Conservation (phyloP, 345 rosid genomes). For the Turnera subulata region DNA sequence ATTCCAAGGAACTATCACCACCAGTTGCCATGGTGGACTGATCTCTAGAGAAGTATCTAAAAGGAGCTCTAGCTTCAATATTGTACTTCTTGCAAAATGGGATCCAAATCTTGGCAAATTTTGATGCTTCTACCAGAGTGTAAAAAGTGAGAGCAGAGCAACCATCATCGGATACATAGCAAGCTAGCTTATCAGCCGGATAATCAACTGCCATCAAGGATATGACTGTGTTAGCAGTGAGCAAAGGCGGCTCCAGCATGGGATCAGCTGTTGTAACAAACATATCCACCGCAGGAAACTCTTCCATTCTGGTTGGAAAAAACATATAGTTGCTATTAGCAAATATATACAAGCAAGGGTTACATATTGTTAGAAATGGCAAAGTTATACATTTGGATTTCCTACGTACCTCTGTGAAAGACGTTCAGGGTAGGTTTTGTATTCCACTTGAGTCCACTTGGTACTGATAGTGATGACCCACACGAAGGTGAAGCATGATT, state of each 20-base stretch:
- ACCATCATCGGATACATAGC: conserved; percentile 54
- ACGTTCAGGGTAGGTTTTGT: conserved; percentile 41
- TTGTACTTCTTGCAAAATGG: conserved; percentile 53
- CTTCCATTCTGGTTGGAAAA: conserved; percentile 22
- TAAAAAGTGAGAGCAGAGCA: conserved; percentile 56
- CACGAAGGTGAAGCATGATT: conserved; percentile 46
- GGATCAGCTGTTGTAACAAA: conserved; percentile 54
- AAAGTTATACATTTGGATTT: neutral
- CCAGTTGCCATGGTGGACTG: neutral
- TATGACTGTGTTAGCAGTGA: conserved; percentile 47
- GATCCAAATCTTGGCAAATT: conserved; percentile 67
- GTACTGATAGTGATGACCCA: conserved; percentile 41
- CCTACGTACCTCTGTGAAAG: conserved; percentile 34
- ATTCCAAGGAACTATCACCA: conserved; percentile 23
- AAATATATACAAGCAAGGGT: neutral
- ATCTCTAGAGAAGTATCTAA: conserved; percentile 40
- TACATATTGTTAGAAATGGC: neutral
- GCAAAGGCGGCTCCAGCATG: conserved; percentile 41
- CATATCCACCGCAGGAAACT: conserved; percentile 58
- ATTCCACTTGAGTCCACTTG: conserved; percentile 57
- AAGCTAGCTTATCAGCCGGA: conserved; percentile 46
- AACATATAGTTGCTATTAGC: neutral
- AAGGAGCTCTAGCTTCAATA: conserved; percentile 59
- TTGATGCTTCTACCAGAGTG: conserved; percentile 55
- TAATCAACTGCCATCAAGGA: conserved; percentile 56